Evolutionary conservation across 257 asterid genomes (phyloP), one percentile per base, ranked within the genome.

Genomic region (Solanum etuberosum): DNA sequence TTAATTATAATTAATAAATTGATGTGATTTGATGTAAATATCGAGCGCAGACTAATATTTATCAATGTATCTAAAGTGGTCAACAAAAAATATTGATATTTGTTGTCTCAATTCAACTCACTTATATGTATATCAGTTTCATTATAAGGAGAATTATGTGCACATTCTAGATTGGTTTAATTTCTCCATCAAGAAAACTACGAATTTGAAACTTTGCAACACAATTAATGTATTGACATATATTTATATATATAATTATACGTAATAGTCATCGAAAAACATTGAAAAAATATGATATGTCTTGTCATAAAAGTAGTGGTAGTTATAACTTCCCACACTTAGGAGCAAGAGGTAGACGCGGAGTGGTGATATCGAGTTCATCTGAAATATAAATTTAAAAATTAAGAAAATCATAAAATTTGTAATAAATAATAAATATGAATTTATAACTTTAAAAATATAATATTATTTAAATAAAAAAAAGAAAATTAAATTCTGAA

Each of bases 211-310:
- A 38, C 54, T 38, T 74, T 74, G 23, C 21, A 38, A 38, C 34
- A 63, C 6, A 3, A 25, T 25, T 63, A 63, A 11, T 25, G 32
- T 63, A 61, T 59, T 59, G 29, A 59, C 15, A 61, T 9, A 59
- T 15, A 15, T 15, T 2, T 21, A 21, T 1, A 9, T 9, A 3
- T 1, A 6, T 3, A 6, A 5, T 2, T 11, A 54, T 0, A 14
- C 20, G 6, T 11, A 63, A 65, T 13, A 27, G 29, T 77, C 84
- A 13, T 42, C 37, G 25, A 42, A 57, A 77, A 77, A 63, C 38
- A 6, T 84, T 37, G 74, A 84, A 61, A 67, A 84, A 35, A 37
- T 16, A 32, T 11, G 76, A n/a, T 43, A 32, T 16, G 9, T n/a
- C 70, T 38, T 25, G 31, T 34, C 51, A 61, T 15, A 85, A 38